Conservation (phyloP, 257 asterid genomes). For the Rhazya stricta region DNA sequence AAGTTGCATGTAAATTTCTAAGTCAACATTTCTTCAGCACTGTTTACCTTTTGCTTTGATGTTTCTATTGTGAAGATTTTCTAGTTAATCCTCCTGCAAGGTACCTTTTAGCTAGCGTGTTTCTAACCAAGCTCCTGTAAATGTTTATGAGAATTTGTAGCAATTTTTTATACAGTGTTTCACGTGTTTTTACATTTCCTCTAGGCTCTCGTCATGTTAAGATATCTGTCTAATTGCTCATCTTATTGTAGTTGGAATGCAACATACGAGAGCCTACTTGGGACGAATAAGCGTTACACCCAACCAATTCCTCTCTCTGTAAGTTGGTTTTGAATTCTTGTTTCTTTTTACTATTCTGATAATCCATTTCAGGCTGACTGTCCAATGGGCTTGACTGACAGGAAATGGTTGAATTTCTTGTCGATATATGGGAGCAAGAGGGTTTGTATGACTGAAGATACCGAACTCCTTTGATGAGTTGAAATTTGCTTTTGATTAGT, state of each 20-base stretch:
- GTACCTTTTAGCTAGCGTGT: too few species aligned
- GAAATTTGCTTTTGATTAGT: constrained; percentile 3
- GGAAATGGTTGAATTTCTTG: constrained; percentile 48
- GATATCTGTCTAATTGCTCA: background rate
- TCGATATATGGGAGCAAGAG: constrained; percentile 43
- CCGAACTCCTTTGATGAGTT: background rate
- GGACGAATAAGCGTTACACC: constrained; percentile 72
- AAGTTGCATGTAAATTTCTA: background rate
- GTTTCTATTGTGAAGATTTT: background rate
- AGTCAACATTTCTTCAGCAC: background rate
- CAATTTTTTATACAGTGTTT: background rate
- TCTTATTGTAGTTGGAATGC: constrained; percentile 57
- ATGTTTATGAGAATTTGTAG: background rate
- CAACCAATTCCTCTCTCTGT: constrained; percentile 80
- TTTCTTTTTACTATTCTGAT: background rate
- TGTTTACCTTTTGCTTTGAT: background rate
- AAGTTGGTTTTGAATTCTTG: constrained; percentile 27
- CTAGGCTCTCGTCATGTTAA: background rate
- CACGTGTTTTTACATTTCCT: background rate
- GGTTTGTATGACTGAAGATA: constrained; percentile 38
- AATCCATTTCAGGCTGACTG: background rate
- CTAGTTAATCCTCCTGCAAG: background rate
- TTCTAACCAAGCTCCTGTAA: background rate
- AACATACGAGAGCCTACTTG: constrained; percentile 74
- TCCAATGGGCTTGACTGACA: constrained; percentile 7